Evolutionary conservation across 2,329 filamentous ascomycete species (phyloP), one percentile per base, ranked within the genome.

Genomic region (Fusarium agapanthi): DNA sequence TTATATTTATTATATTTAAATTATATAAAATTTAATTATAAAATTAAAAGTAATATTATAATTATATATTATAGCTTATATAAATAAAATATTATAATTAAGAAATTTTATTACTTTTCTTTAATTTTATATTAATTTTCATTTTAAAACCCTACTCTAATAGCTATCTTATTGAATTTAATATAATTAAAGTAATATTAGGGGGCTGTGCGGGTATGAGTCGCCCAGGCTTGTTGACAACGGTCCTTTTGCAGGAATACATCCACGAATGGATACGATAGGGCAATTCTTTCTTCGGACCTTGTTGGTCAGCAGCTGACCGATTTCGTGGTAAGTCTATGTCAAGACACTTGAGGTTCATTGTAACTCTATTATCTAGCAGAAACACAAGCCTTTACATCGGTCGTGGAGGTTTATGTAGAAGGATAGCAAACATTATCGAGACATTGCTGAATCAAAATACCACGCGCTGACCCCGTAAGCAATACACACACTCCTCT

Each of bases 281-380:
- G 30, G 61, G 50, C 41, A 43, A 57, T 47, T 30, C 16, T 50
- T 45, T 45, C 24, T 54, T 34, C 53, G 44, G 35, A 18, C 13
- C 32, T 44, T 64, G 37, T 47, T 62, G 60, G 73, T 76, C 73
- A 76, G 73, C 71, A 3, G 65, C 59, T 61, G 51, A 68, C 57
- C 24, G 37, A 61, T 58, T 38, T 35, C 22, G 48, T 56, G 44
- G 30, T 32, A 34, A 53, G 24, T 47, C 40, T 50, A 32, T 40
- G 28, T 40, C 22, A 37, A n/a, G n/a, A 38, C 50, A 59, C 63
- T 63, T 71, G 55, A 61, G 47, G 38, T 15, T 43, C 15, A 28
- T 55, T 68, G 47, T 24, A 22, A 72, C 69, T 67, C 47, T 51
- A 28, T 38, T 56, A 50, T 53, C 32, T 34, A 5, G 9, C 9